These are phyloP conservation scores for Jacaranda mimosifolia DNA, from an alignment of 257 asterid species.

Conservation along the genomic window DNA sequence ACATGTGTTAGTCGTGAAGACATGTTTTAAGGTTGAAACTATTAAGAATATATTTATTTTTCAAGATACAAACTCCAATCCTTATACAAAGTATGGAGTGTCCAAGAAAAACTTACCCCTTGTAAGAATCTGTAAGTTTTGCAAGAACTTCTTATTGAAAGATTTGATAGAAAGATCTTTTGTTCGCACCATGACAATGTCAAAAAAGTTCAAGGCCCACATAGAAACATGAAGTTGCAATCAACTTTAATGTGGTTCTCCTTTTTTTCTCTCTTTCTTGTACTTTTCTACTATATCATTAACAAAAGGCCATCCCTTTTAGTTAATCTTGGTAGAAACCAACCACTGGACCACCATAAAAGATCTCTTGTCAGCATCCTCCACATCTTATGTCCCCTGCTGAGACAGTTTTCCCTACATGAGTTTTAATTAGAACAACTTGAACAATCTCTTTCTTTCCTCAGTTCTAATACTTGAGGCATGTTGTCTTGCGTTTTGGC, in stretches of 20 bases:
- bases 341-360: constrained; percentile 34
- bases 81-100: no score
- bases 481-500: no score
- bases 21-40: no score
- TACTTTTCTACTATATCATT: background rate
- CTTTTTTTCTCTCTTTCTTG: background rate
- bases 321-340: constrained; percentile 15
- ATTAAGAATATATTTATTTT: no score
- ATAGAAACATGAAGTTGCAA: background rate
- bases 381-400: constrained; percentile 20
- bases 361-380: constrained; percentile 9
- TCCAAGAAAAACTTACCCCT: no score
- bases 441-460: background rate
- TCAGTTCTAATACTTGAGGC: background rate
- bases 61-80: no score
- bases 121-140: background rate
- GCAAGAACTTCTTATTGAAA: background rate
- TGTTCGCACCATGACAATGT: constrained; percentile 10
- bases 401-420: constrained; percentile 33
- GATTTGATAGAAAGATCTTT: background rate
- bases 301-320: constrained; percentile 4
- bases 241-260: background rate
- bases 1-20: no score
- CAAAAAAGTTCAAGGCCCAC: constrained; percentile 14
- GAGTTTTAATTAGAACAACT: constrained; percentile 16